These are phyloP conservation scores for Saturnispora diversa DNA, from an alignment of 805 yeast species.

Conservation along the genomic window DNA sequence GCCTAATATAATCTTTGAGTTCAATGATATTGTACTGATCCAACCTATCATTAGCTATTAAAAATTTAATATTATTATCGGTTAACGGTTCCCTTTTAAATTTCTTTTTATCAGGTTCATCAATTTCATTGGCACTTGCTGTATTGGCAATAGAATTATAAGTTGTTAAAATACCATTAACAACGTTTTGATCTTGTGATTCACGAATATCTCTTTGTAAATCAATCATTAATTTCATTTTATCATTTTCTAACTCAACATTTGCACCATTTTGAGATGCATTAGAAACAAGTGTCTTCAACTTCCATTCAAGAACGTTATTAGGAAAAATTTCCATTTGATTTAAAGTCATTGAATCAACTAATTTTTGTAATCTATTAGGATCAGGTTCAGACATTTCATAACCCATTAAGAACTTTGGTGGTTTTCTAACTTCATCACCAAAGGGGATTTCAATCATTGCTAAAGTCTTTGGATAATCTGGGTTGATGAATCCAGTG, in stretches of 20 bases:
- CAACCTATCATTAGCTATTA: constrained; percentile 10
- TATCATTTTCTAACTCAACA: constrained; percentile 16
- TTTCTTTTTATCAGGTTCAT: background rate
- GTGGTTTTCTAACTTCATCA: constrained; percentile 66
- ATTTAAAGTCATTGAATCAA: constrained; percentile 19
- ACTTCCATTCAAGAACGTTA: constrained; percentile 63
- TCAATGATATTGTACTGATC: constrained; percentile 35
- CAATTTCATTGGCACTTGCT: constrained; percentile 5
- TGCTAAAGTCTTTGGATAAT: constrained; percentile 63
- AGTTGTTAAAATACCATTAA: constrained; percentile 18
- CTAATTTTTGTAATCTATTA: constrained; percentile 20
- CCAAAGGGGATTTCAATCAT: constrained; percentile 61
- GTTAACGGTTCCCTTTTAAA: background rate
- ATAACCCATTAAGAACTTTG: constrained; percentile 29
- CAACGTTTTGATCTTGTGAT: constrained; percentile 1
- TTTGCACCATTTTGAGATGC: constrained; percentile 42
- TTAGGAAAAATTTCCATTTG: constrained; percentile 30
- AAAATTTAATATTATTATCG: background rate
- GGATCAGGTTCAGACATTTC: constrained; percentile 15
- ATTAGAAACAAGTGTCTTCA: constrained; percentile 53
- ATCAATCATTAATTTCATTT: constrained; percentile 16
- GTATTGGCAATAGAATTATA: constrained; percentile 21
- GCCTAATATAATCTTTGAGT: constrained; percentile 32
- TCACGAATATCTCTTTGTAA: constrained; percentile 14
- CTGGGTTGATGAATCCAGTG: constrained; percentile 26